A percentile compares a stretch with the other conserved stretches of the same genome.
Evolutionary conservation across 306 rosid species (phyloP).

Genomic region (Datisca glomerata): DNA sequence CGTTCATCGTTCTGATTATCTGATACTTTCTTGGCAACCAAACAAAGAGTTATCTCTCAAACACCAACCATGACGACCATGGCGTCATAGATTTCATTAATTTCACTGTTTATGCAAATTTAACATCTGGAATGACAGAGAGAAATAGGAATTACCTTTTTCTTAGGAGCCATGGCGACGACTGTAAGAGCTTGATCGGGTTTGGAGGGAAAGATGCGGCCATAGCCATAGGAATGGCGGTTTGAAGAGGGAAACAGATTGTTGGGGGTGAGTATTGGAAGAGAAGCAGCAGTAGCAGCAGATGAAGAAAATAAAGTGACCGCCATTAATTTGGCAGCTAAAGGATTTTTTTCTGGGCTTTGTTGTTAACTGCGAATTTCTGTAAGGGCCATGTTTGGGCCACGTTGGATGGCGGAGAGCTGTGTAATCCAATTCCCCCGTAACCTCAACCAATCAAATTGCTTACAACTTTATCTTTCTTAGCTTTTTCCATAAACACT

Average conservation of each 20-base stretch:
- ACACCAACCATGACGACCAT: neutral
- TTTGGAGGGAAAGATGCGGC: slow-evolving; percentile 9
- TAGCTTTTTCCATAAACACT: too few species aligned
- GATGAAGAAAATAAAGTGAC: slow-evolving; percentile 38
- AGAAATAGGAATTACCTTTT: slow-evolving; percentile 35
- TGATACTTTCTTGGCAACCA: slow-evolving; percentile 2
- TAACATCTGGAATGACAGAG: neutral
- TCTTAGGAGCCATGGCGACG: slow-evolving; percentile 64
- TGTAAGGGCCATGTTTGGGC: slow-evolving; percentile 13
- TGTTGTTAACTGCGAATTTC: neutral
- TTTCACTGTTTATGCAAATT: neutral
- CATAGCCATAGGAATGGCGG: slow-evolving; percentile 6
- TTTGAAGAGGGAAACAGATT: slow-evolving; percentile 18
- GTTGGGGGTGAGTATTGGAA: slow-evolving; percentile 18
- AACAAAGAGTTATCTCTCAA: neutral
- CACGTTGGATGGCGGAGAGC: slow-evolving; percentile 35
- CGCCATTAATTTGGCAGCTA: slow-evolving; percentile 35
- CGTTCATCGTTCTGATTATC: neutral
- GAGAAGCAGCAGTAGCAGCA: slow-evolving; percentile 6
- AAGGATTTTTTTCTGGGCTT: neutral
- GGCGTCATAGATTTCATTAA: neutral
- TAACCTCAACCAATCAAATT: slow-evolving; percentile 42
- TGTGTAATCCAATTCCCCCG: slow-evolving; percentile 4
- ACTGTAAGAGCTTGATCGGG: slow-evolving; percentile 23
- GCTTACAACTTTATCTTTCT: slow-evolving; percentile 43